Base-by-base conservation (phyloP, 192 early-diverging fungal genomes). In the Allomyces macrogynus region DNA sequence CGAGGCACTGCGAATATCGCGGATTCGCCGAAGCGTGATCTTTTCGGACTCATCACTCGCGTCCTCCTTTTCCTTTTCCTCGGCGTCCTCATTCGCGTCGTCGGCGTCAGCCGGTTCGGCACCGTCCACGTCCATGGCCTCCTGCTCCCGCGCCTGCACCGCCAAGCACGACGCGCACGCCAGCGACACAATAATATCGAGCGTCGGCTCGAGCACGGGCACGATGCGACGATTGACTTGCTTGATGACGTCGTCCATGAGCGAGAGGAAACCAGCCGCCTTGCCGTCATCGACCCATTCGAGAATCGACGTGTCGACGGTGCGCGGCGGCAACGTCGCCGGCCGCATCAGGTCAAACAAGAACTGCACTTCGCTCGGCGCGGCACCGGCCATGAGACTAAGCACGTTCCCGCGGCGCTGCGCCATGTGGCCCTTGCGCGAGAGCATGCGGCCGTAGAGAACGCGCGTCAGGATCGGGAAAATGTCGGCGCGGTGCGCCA, bases 361-460 rank as follows among this genome's bases (percentile, higher is more conserved):
- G 20, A 75, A 70, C 24, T 70, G 76, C 25, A 91, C 76, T 68
- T 95, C 91, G 9, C 71, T 68, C 32, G 76, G 72, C 5, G 75
- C 68, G 63, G 89, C 78, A 18, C 79, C 77, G n/a, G 84, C 78
- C 25, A 96, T 74, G 24, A 87, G 90, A n/a, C 80, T 78, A 62
- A 98, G 76, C 64, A 97, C 87, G 23, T 91, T 90, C 62, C 78
- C 76, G 61, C 93, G 81, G 3, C 95, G 84, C 4, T 84, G 77
- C 27, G 76, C 72, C 69, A 85, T 82, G 43, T 89, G 90, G 24
- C 89, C 89, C n/a, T 74, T 78, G 61, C 88, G 77, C 62, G 78
- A 80, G 63, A 94, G 84, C 65, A 93, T 78, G 70, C 92, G 92
- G 22, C 97, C 97, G 68, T 90, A 93, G 11, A 99, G 77, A 23